Evolutionary conservation across 2,329 filamentous ascomycete genomes (phyloP), one percentile per base, ranked within the genome.

Genomic region (Hypoxylon sp.): DNA sequence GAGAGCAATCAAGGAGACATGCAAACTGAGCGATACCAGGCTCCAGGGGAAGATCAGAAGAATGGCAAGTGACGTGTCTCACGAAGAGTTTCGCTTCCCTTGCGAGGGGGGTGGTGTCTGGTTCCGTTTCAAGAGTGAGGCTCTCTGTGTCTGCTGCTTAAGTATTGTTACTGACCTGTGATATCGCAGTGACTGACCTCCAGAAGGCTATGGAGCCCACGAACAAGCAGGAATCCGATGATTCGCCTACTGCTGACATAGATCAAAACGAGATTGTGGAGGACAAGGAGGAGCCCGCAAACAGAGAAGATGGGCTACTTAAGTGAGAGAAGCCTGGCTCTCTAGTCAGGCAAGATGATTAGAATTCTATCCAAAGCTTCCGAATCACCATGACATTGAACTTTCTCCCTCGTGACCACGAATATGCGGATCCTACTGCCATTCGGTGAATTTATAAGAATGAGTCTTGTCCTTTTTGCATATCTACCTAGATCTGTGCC

Each of bases 101-200:
- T 62, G 57, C 9, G 35, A 31, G 1, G 47, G 58, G 3, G 64
- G 62, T 1, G 48, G 37, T n/a, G 55, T 67, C 8, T 67, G 62
- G 65, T 66, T 67, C 27, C 51, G 23, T 17, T 65, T 69, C 24
- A 48, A 55, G 4, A 58, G 47, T 55, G 20, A 48, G 35, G 7
- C 20, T 21, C 11, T 38, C 11, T 1, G 6, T n/a, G 18, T 23
- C 13, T 20, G 5, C 29, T 27, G 2, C 10, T 31, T 11, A 17
- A 29, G 10, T 8, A 18, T 13, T 11, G 10, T 53, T 27, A 3
- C 31, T 58, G 8, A 54, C 17, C 10, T 15, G 5, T 10, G 13
- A 9, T 35, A 29, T 18, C 49, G 11, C 13, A 59, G 41, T 68
- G 43, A 42, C 58, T 2, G 35, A 67, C 11, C 33, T 42, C 15